Percentiles rank a stretch among this genome's conserved stretches.
Conservation (phyloP, 1,139 yeast species). For the Arxiozyma heterogenica region DNA sequence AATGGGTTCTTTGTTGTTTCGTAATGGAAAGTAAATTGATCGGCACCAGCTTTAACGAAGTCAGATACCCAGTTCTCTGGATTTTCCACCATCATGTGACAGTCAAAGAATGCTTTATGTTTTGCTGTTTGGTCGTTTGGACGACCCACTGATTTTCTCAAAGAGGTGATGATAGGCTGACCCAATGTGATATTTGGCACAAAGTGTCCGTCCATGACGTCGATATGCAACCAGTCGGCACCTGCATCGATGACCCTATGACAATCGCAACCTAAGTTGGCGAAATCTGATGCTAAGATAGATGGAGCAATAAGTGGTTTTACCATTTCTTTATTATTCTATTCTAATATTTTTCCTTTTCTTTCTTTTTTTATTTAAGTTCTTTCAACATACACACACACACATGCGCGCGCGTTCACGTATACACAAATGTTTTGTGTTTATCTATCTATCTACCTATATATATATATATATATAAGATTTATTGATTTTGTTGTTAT, state of each 20-base stretch:
- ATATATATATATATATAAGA: too few relatives aligned
- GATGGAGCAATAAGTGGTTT: slow-evolving; percentile 91
- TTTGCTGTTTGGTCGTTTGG: slow-evolving; percentile 30
- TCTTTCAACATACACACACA: not conserved
- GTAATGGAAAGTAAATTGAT: slow-evolving; percentile 91
- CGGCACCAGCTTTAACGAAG: slow-evolving; percentile 92
- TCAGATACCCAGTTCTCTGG: slow-evolving; percentile 95
- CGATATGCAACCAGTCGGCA: slow-evolving; percentile 96
- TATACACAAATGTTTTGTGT: too few relatives aligned
- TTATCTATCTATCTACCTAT: too few relatives aligned
- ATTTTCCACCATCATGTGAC: slow-evolving; percentile 97
- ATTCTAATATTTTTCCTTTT: not conserved
- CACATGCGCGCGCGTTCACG: too few relatives aligned
- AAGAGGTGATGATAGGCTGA: slow-evolving; percentile 74
- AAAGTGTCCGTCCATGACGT: slow-evolving; percentile 97
- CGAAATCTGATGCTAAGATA: slow-evolving; percentile 87
- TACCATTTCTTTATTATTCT: slow-evolving; percentile 40
- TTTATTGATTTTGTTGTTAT: too few relatives aligned
- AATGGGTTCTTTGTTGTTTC: slow-evolving; percentile 83
- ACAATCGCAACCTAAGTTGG: slow-evolving; percentile 82
- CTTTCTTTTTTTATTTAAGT: not conserved
- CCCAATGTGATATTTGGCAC: slow-evolving; percentile 96
- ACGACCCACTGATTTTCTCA: slow-evolving; percentile 70
- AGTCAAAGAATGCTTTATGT: slow-evolving; percentile 71
- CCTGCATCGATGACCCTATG: slow-evolving; percentile 64